Conservation (phyloP, 2,329 filamentous ascomycete genomes). For the Sphaerulina musiva region DNA sequence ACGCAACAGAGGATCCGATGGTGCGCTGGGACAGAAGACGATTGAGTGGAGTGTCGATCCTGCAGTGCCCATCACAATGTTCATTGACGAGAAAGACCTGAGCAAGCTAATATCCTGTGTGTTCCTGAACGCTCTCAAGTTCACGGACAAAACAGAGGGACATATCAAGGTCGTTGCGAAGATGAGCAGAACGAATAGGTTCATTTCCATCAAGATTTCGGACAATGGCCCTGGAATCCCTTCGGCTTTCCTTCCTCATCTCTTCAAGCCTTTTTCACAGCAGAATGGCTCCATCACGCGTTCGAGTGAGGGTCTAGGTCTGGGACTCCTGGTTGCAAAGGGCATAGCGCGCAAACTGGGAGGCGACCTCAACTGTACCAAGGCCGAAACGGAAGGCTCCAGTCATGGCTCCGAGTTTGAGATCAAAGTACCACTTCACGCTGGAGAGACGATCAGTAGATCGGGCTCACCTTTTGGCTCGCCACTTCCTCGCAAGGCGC, state of each 20-base stretch:
- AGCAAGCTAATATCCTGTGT: conserved; percentile 59
- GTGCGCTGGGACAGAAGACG: conserved; percentile 40
- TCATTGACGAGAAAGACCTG: conserved; percentile 57
- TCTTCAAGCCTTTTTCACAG: conserved; percentile 65
- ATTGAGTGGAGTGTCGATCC: conserved; percentile 48
- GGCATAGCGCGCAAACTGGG: conserved; percentile 62
- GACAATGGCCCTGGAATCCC: conserved; percentile 66
- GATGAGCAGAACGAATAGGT: conserved; percentile 43
- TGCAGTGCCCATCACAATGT: conserved; percentile 48
- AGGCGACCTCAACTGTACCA: conserved; percentile 59
- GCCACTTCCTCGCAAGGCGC: conserved; percentile 34
- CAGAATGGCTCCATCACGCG: conserved; percentile 63
- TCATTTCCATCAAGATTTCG: conserved; percentile 55
- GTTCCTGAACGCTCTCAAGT: conserved; percentile 63
- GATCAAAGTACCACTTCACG: conserved; percentile 56
- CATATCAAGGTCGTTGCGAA: conserved; percentile 52
- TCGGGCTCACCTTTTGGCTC: conserved; percentile 47
- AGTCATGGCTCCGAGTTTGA: conserved; percentile 61
- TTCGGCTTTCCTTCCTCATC: conserved; percentile 56
- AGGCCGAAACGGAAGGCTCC: conserved; percentile 56
- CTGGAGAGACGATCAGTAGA: conserved; percentile 46
- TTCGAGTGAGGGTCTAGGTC: conserved; percentile 60
- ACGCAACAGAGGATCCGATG: conserved; percentile 39
- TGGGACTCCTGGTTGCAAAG: conserved; percentile 66
- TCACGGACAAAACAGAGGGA: conserved; percentile 54